These are phyloP conservation scores for Scutellaria galericulata DNA, from an alignment of 257 asterid genomes.

Conservation along the genomic window DNA sequence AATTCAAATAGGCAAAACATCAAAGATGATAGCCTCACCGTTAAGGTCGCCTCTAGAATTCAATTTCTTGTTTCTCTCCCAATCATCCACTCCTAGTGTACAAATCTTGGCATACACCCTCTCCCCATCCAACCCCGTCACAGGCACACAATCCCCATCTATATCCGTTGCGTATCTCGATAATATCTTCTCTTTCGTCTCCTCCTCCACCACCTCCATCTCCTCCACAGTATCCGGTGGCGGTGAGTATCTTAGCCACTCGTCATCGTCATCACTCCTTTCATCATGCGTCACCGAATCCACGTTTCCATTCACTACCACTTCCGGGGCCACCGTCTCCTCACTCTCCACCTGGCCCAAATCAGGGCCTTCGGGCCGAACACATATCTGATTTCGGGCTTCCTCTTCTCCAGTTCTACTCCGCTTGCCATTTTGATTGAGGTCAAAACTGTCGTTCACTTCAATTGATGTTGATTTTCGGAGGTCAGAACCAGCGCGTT, in stretches of 20 bases:
- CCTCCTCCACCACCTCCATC: conserved; percentile 55
- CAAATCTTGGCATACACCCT: conserved; percentile 88
- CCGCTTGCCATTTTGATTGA: conserved; percentile 36
- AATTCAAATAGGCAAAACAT: conserved; percentile 13
- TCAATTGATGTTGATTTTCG: conserved; percentile 30
- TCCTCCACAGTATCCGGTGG: conserved; percentile 46
- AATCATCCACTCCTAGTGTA: conserved; percentile 48
- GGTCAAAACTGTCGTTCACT: background rate
- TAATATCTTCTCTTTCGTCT: conserved; percentile 56
- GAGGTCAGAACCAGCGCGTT: conserved; percentile 54
- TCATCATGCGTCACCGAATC: conserved; percentile 29
- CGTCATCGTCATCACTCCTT: conserved; percentile 51
- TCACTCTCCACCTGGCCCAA: conserved; percentile 30
- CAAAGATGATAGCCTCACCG: conserved; percentile 46
- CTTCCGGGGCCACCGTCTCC: conserved; percentile 28
- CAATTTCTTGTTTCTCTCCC: conserved; percentile 51
- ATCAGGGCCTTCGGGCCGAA: conserved; percentile 23
- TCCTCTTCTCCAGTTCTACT: conserved; percentile 39
- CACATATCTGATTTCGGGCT: conserved; percentile 29
- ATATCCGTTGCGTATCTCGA: conserved; percentile 76
- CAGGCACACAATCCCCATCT: conserved; percentile 85
- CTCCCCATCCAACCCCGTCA: conserved; percentile 94
- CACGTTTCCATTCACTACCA: conserved; percentile 21
- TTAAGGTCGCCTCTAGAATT: conserved; percentile 41
- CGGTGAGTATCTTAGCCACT: conserved; percentile 64